Evolutionary conservation across 192 early-diverging fungal genomes (phyloP).

Genomic region (Linnemannia schmuckeri): DNA sequence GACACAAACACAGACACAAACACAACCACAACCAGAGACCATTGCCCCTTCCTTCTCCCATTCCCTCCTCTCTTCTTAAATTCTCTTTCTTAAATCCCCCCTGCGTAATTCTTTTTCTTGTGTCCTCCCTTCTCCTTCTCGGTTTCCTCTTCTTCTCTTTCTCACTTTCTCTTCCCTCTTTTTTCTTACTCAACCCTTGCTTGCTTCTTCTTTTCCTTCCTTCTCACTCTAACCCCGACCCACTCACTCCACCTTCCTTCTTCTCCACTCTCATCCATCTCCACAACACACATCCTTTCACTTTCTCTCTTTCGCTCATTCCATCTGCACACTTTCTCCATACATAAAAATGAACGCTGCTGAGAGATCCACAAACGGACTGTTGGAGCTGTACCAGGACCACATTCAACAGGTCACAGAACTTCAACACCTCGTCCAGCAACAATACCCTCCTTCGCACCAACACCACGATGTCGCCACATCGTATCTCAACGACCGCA

Average conservation of each 20-base stretch:
- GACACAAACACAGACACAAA: neutral
- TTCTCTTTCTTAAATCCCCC: neutral
- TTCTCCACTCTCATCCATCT: neutral
- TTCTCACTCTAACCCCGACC: neutral
- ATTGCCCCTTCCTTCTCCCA: neutral
- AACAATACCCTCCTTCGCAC: constrained; percentile 40
- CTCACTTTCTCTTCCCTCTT: neutral
- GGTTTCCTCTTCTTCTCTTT: neutral
- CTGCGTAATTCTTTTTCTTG: neutral
- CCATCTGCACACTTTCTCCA: neutral
- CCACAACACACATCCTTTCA: neutral
- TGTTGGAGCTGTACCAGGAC: constrained; percentile 45
- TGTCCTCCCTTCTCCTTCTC: neutral
- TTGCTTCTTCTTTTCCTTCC: neutral
- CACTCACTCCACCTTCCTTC: neutral
- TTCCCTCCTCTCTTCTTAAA: neutral
- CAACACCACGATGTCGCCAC: constrained; percentile 37
- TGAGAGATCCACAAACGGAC: constrained; percentile 28
- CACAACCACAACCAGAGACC: neutral
- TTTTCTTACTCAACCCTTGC: constrained; percentile 1
- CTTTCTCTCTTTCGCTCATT: neutral
- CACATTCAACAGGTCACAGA: constrained; percentile 51
- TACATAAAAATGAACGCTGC: constrained; percentile 34
- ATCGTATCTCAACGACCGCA: constrained; percentile 50
- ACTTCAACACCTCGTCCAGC: constrained; percentile 52